Percentiles rank a stretch among this genome's conserved stretches.
phyloP scores from a whole-genome alignment of 2,329 filamentous ascomycete genomes.

The Apiospora arundinis region DNA sequence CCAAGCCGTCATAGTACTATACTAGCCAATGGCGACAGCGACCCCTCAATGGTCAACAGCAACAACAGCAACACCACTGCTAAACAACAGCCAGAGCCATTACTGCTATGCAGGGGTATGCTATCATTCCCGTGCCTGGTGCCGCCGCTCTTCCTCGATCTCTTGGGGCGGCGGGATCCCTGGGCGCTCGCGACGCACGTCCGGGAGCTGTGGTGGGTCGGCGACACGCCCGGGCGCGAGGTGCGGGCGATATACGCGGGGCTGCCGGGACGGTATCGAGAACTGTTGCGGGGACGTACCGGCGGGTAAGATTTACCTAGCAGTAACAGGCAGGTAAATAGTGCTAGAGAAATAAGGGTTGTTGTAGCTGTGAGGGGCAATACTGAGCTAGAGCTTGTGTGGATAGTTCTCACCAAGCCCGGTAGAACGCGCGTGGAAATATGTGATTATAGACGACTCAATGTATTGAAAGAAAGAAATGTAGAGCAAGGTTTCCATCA shows the following conservation, averaged over 20 bases:
- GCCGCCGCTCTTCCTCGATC: constrained; percentile 1
- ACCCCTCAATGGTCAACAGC: neutral
- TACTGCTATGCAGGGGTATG: neutral
- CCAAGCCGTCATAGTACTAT: neutral
- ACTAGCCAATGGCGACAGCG: neutral
- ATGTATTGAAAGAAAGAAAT: no score
- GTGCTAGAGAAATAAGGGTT: no score
- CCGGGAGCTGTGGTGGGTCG: neutral
- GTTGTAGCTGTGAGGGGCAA: no score
- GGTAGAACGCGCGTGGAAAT: no score
- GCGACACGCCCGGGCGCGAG: neutral
- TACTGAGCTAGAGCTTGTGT: no score
- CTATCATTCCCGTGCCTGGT: neutral
- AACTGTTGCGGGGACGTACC: no score
- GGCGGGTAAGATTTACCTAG: no score
- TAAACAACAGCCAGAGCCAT: no score
- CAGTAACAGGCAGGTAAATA: no score
- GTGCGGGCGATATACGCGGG: neutral
- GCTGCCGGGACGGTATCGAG: neutral
- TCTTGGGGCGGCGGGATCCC: neutral
- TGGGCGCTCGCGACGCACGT: neutral
- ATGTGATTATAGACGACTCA: no score
- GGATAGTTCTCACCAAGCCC: no score
- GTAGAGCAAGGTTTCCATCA: no score
- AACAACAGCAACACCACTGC: neutral